A percentile compares a stretch with the other conserved stretches of the same genome.
Conservation (phyloP, 768 basidiomycete species). For the Boletus insuetus region DNA sequence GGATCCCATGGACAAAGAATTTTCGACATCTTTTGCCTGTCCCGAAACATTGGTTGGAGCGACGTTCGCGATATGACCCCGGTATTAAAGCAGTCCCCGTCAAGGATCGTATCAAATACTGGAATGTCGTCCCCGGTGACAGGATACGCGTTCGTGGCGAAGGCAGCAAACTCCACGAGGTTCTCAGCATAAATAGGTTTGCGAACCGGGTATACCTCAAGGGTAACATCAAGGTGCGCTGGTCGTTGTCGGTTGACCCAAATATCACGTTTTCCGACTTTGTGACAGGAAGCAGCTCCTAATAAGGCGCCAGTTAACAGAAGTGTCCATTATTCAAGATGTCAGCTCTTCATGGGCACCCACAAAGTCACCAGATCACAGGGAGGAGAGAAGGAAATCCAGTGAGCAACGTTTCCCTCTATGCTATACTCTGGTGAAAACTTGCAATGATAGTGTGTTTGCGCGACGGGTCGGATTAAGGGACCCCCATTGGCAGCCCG, state of each 20-base stretch:
- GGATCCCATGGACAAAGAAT: constrained; percentile 56
- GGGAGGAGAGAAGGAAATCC: constrained; percentile 38
- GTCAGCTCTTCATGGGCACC: constrained; percentile 72
- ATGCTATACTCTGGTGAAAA: background rate
- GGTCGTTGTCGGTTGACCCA: background rate
- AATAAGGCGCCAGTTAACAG: constrained; percentile 27
- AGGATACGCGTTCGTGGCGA: constrained; percentile 70
- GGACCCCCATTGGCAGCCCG: constrained; percentile 55
- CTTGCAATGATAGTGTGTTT: constrained; percentile 55
- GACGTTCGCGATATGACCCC: constrained; percentile 41
- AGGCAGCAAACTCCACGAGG: constrained; percentile 60
- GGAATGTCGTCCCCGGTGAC: constrained; percentile 89
- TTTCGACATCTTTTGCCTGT: constrained; percentile 64
- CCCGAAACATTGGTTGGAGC: constrained; percentile 52
- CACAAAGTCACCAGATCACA: constrained; percentile 37
- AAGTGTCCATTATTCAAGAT: constrained; percentile 70
- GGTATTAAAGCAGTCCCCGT: constrained; percentile 53
- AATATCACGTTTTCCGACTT: constrained; percentile 1
- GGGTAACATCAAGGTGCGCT: constrained; percentile 33
- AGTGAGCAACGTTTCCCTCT: constrained; percentile 39
- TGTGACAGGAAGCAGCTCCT: constrained; percentile 17
- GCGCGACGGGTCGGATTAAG: constrained; percentile 68
- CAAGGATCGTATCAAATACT: constrained; percentile 74
- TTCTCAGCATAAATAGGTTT: constrained; percentile 69
- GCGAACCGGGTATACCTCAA: constrained; percentile 66